A percentile compares a stretch with the other conserved stretches of the same genome.
Conservation (phyloP, 2,329 filamentous ascomycete genomes). For the Colletotrichum lupini region DNA sequence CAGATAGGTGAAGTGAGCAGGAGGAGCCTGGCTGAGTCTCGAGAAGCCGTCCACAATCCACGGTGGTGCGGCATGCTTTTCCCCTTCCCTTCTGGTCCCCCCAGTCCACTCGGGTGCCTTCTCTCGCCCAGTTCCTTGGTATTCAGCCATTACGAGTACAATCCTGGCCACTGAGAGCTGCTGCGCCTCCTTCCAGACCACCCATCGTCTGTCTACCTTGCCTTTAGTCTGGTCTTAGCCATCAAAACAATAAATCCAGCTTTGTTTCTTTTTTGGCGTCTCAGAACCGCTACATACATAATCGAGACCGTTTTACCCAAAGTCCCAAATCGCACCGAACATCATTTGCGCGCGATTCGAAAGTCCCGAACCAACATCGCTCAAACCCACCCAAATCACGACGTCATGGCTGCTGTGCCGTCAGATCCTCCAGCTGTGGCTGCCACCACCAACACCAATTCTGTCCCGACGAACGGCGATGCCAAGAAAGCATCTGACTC, state of each 20-base stretch:
- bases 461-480: slow-evolving; percentile 1
- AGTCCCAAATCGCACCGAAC: neutral
- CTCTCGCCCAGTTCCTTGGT: neutral
- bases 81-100: neutral
- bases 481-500: slow-evolving; percentile 20
- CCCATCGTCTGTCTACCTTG: neutral
- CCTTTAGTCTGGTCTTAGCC: slow-evolving; percentile 2
- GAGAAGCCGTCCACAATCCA: neutral
- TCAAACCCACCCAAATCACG: slow-evolving; percentile 20
- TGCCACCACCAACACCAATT: slow-evolving; percentile 12
- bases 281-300: neutral
- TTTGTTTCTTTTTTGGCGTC: neutral
- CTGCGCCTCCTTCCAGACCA: slow-evolving; percentile 26
- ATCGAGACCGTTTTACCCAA: neutral
- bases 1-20: neutral
- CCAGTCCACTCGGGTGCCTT: neutral
- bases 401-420: slow-evolving; percentile 31
- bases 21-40: slow-evolving; percentile 16
- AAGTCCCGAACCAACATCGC: neutral
- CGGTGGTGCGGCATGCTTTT: neutral
- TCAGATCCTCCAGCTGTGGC: slow-evolving; percentile 23
- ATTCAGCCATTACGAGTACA: slow-evolving; percentile 9
- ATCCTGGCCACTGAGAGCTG: slow-evolving; percentile 28
- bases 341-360: neutral
- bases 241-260: neutral